phyloP scores from a whole-genome alignment of 2,329 filamentous ascomycete genomes.

The Fusarium brevicatenulatum region DNA sequence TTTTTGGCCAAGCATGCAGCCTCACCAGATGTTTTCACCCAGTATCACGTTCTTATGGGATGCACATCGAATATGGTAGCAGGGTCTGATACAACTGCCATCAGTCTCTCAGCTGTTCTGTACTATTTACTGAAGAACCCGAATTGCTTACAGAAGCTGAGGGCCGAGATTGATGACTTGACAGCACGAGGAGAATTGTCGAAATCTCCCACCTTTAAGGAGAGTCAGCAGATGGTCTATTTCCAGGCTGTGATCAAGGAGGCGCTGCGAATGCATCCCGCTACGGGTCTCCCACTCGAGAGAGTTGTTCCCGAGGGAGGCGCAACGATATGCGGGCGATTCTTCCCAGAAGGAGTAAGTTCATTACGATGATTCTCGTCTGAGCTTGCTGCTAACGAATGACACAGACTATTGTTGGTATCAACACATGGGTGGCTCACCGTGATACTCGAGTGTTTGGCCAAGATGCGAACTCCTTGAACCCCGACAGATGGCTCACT shows the following conservation, averaged over 20 bases:
- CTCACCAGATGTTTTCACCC: conserved; percentile 19
- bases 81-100: conserved; percentile 39
- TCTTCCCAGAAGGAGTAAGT: conserved; percentile 36
- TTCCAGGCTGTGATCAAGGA: conserved; percentile 39
- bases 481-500: conserved; percentile 32
- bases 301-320: conserved; percentile 35
- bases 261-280: conserved; percentile 36
- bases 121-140: conserved; percentile 33
- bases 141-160: conserved; percentile 1
- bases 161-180: conserved; percentile 10
- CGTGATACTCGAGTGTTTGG: conserved; percentile 30
- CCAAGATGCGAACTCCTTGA: conserved; percentile 25
- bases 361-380: fast-evolving
- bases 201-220: conserved; percentile 18
- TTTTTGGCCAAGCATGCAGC: conserved; percentile 34
- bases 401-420: conserved; percentile 29
- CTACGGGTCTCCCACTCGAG: conserved; percentile 31
- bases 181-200: conserved; percentile 7
- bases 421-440: conserved; percentile 42
- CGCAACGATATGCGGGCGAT: conserved; percentile 19
- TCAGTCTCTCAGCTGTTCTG: conserved; percentile 33
- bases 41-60: conserved; percentile 33
- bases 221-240: conserved; percentile 36
- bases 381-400: neutral
- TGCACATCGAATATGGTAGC: conserved; percentile 40